Base-by-base conservation (phyloP, 805 yeast species). In the Geotrichum ghanense region DNA sequence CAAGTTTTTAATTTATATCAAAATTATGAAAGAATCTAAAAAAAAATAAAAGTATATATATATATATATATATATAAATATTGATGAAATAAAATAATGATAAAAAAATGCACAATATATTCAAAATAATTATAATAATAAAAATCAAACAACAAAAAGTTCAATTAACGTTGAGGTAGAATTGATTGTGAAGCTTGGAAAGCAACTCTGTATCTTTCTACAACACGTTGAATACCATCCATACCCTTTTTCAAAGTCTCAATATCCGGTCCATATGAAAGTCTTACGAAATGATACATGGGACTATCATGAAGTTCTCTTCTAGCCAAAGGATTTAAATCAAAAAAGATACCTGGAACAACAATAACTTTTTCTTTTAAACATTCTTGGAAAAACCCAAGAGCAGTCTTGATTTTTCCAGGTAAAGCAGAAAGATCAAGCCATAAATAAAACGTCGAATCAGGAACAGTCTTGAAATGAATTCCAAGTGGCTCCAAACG, bases 371-470 rank as follows among this genome's bases (percentile, higher is more conserved):
- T 71, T 53, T 76, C 79, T 54, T 75, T 80, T 40, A 76, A 62
- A 50, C 79, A 75, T 58, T 76, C 82, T 56, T 76, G 82, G 70
- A 76, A 76, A 54, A 76, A 76, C 0, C 82, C 81, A 39, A 76
- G 66, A 55, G 80, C 74, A 55, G 76, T 76, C 42, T 74, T 65
- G 45, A 76, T 61, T 57, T 76, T 76, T 1, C 75, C 74, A 1
- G 81, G 81, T 39, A 76, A 67, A 51, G 72, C 77, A 17, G 71
- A 63, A 39, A 76, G 64, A 52, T 76, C 78, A 45, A 76, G 68
- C 82, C 82, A 76, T 35, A 76, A 62, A 56, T 76, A 76, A 54
- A 76, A 76, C 2, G 82, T 76, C 3, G 80, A 72, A 55, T 75
- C 74, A 17, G 82, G 82, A 10, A 63, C 69, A 46, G 70, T 68